phyloP scores from a whole-genome alignment of 192 early-diverging fungal genomes.

The Linderina pennispora region DNA sequence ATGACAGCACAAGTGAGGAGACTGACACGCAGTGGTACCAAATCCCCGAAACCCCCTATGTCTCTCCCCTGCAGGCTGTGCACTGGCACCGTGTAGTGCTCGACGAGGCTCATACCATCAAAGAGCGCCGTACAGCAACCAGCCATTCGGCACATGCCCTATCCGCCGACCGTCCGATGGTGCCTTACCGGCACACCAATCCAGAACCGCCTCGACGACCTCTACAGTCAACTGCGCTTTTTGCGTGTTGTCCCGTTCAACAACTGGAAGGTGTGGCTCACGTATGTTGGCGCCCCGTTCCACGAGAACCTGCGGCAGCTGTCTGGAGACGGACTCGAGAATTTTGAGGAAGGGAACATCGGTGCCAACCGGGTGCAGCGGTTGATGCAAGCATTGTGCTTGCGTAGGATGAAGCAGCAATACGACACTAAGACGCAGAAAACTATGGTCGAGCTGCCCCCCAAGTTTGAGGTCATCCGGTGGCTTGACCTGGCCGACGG shows the following conservation, averaged over 20 bases:
- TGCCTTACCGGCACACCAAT: conserved; percentile 93
- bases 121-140: conserved; percentile 68
- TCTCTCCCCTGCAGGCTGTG: conserved; percentile 48
- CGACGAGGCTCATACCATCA: conserved; percentile 94
- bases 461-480: conserved; percentile 52
- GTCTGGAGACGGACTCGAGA: neutral
- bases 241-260: conserved; percentile 65
- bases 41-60: conserved; percentile 31
- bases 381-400: conserved; percentile 46
- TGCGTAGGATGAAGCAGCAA: conserved; percentile 86
- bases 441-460: conserved; percentile 72
- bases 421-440: conserved; percentile 59
- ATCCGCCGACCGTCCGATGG: conserved; percentile 69
- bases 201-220: conserved; percentile 76
- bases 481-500: conserved; percentile 57
- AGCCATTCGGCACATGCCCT: conserved; percentile 68
- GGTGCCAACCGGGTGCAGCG: conserved; percentile 36
- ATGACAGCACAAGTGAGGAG: conserved; percentile 34
- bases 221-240: conserved; percentile 81
- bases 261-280: conserved; percentile 69
- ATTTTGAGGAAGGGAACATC: conserved; percentile 24
- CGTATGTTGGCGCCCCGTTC: conserved; percentile 71
- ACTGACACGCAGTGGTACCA: conserved; percentile 16
- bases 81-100: conserved; percentile 86
- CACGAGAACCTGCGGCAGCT: conserved; percentile 47